These are phyloP conservation scores for Kokia cookei DNA, from an alignment of 441 rosid species.

Conservation along the genomic window DNA sequence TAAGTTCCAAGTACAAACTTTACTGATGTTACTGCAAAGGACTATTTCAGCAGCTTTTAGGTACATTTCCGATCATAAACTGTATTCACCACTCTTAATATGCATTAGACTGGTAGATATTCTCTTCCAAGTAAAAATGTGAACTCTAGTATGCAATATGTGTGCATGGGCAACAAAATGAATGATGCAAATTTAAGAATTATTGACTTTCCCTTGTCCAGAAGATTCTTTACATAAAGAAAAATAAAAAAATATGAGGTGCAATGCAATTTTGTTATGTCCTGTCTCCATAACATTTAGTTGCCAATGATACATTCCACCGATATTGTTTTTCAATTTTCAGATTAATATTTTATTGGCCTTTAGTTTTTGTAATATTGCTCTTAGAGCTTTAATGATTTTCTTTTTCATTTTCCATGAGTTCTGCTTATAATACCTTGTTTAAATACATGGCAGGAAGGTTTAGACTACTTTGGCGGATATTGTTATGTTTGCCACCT, in stretches of 20 bases:
- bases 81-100: neutral
- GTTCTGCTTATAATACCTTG: neutral
- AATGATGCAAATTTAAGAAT: too few relatives aligned
- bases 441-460: conserved; percentile 15
- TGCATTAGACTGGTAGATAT: neutral
- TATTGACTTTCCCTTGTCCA: too few relatives aligned
- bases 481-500: conserved; percentile 9
- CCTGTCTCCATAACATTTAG: neutral
- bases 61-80: neutral
- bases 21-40: neutral
- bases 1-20: neutral
- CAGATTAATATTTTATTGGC: neutral
- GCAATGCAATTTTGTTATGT: too few relatives aligned
- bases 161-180: too few relatives aligned
- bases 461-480: conserved; percentile 9
- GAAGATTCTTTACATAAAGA: too few relatives aligned
- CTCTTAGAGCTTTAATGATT: neutral
- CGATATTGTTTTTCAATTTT: neutral
- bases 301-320: neutral
- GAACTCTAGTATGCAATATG: neutral
- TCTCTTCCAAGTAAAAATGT: too few relatives aligned
- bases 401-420: neutral
- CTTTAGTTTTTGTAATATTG: neutral
- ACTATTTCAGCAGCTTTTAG: neutral
- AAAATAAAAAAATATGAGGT: too few relatives aligned